A percentile compares a stretch with the other conserved stretches of the same genome.
These are phyloP conservation scores for Ophiostoma tasmaniense DNA, from an alignment of 2,329 filamentous ascomycete species.

Conservation along the genomic window DNA sequence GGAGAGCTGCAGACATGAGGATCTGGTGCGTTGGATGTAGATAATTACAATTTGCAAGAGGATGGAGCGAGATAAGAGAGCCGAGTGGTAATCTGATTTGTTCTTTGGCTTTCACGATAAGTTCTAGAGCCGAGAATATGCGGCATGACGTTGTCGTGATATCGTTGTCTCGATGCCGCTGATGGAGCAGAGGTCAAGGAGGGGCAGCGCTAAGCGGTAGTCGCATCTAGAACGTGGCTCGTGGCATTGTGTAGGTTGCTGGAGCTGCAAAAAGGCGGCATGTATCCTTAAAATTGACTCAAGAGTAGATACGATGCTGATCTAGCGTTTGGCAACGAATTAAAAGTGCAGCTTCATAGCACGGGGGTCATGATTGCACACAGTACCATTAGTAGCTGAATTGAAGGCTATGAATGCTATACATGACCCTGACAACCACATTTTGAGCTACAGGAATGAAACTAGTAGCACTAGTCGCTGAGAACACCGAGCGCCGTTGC, in stretches of 20 bases:
- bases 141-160: background rate
- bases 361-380: background rate
- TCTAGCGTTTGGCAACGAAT: background rate
- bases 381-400: background rate
- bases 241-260: background rate
- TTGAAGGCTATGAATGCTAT: background rate
- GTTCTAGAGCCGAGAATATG: background rate
- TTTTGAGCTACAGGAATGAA: background rate
- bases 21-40: background rate
- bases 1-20: background rate
- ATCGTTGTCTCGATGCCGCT: background rate
- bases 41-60: background rate
- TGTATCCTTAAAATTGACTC: background rate
- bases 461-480: background rate
- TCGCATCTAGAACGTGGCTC: background rate
- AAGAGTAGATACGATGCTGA: background rate
- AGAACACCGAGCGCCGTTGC: background rate
- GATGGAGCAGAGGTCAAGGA: background rate
- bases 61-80: background rate
- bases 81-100: background rate
- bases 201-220: slow-evolving; percentile 6
- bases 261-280: background rate
- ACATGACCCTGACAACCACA: background rate
- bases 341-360: background rate
- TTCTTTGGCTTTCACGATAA: background rate